Percentiles rank a stretch among this genome's conserved stretches.
phyloP scores from a whole-genome alignment of 345 rosid genomes.

The Brassica cretica region DNA sequence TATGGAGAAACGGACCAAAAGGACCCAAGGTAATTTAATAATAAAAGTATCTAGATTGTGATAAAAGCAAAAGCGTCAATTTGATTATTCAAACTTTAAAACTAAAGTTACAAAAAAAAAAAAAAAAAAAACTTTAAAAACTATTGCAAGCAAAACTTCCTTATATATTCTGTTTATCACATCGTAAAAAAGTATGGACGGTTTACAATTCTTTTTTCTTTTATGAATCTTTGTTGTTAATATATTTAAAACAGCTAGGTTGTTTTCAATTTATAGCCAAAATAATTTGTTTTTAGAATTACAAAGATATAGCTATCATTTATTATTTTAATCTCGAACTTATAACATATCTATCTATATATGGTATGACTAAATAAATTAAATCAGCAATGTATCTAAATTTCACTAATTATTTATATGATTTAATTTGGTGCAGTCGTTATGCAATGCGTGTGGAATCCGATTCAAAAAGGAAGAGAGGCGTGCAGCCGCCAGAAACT shows the following conservation, averaged over 20 bases:
- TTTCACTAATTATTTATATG: neutral
- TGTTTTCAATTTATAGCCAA: neutral
- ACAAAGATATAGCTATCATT: neutral
- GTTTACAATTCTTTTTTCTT: neutral
- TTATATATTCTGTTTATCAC: neutral
- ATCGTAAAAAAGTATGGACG: neutral
- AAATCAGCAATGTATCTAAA: neutral
- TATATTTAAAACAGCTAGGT: neutral
- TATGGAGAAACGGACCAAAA: conserved; percentile 83
- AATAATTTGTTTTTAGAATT: neutral
- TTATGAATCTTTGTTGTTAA: neutral
- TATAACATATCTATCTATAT: neutral
- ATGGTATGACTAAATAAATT: neutral
- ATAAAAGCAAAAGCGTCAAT: neutral
- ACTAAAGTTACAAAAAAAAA: neutral
- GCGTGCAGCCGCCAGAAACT: conserved; percentile 66
- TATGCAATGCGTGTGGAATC: conserved; percentile 93
- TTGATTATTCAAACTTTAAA: neutral
- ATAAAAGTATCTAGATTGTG: neutral
- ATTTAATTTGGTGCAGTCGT: conserved; percentile 48
- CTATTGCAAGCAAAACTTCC: neutral
- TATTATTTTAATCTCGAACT: neutral
- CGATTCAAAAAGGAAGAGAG: conserved; percentile 92
- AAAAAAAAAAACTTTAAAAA: too few relatives aligned
- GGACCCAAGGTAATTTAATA: conserved; percentile 60